phyloP scores from a whole-genome alignment of 768 basidiomycete species.

The Obba rivulosa region DNA sequence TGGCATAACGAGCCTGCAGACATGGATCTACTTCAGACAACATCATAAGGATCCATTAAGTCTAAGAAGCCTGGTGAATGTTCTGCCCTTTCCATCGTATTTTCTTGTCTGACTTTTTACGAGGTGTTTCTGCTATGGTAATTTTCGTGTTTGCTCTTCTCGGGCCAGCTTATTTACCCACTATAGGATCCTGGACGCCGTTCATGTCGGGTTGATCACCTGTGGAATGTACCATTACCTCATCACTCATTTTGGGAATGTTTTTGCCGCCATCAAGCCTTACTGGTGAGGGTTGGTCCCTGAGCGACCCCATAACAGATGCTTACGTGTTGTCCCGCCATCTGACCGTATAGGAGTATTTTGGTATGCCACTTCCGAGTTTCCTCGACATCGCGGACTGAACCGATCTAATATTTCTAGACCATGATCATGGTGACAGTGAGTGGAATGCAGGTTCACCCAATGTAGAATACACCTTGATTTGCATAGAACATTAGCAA shows the following conservation, averaged over 20 bases:
- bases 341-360: conserved; percentile 3
- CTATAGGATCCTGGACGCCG: conserved; percentile 10
- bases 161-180: background rate
- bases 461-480: background rate
- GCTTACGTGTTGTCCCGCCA: background rate
- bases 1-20: conserved; percentile 11
- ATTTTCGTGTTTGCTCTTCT: background rate
- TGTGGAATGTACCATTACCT: conserved; percentile 9
- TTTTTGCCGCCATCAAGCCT: conserved; percentile 2
- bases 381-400: background rate
- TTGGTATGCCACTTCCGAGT: conserved; percentile 1
- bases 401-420: background rate
- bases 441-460: background rate
- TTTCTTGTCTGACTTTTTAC: background rate
- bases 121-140: conserved; percentile 4
- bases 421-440: conserved; percentile 13
- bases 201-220: conserved; percentile 9
- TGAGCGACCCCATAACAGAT: too few relatives aligned
- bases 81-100: background rate
- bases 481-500: conserved; percentile 11
- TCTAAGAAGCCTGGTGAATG: conserved; percentile 1
- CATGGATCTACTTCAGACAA: conserved; percentile 6
- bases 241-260: conserved; percentile 10
- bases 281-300: conserved; percentile 4
- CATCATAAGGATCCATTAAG: background rate